Evolutionary conservation across 768 basidiomycete species (phyloP).

Genomic region (Xanthoconium purpureum): DNA sequence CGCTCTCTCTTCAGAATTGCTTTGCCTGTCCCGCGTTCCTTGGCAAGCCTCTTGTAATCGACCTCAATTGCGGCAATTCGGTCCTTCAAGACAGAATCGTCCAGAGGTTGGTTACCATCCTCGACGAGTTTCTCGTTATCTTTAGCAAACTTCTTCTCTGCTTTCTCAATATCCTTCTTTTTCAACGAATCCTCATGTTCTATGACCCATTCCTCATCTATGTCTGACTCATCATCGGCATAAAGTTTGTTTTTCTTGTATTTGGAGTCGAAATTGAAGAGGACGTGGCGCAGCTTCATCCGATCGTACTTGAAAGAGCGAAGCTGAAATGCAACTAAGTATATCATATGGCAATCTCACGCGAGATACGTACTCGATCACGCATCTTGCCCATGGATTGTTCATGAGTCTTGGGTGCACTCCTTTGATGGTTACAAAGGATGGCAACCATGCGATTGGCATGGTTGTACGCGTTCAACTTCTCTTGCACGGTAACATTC

Average conservation of each 20-base stretch:
- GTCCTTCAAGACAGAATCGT: constrained; percentile 63
- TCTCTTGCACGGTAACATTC: constrained; percentile 84
- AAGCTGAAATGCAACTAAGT: constrained; percentile 48
- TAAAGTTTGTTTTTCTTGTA: constrained; percentile 81
- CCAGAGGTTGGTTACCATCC: constrained; percentile 59
- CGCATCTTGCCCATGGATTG: constrained; percentile 93
- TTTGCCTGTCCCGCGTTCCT: constrained; percentile 80
- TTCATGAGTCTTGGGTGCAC: constrained; percentile 88
- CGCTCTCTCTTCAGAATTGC: constrained; percentile 64
- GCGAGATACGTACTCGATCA: constrained; percentile 63
- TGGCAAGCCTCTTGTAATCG: constrained; percentile 69
- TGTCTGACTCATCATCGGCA: constrained; percentile 80
- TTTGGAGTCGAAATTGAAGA: constrained; percentile 76
- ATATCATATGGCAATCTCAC: not conserved
- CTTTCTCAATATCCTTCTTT: constrained; percentile 83
- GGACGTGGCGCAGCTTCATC: constrained; percentile 90
- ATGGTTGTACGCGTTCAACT: constrained; percentile 94
- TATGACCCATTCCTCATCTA: constrained; percentile 89
- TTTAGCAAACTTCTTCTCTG: constrained; percentile 90
- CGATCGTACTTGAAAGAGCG: constrained; percentile 92
- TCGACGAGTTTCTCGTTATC: constrained; percentile 85
- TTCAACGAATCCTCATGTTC: constrained; percentile 75
- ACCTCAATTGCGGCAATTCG: constrained; percentile 67
- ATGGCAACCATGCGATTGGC: constrained; percentile 97
- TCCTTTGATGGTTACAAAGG: constrained; percentile 98